Evolutionary conservation across 768 basidiomycete genomes (phyloP).

Genomic region (Lactarius quietus): DNA sequence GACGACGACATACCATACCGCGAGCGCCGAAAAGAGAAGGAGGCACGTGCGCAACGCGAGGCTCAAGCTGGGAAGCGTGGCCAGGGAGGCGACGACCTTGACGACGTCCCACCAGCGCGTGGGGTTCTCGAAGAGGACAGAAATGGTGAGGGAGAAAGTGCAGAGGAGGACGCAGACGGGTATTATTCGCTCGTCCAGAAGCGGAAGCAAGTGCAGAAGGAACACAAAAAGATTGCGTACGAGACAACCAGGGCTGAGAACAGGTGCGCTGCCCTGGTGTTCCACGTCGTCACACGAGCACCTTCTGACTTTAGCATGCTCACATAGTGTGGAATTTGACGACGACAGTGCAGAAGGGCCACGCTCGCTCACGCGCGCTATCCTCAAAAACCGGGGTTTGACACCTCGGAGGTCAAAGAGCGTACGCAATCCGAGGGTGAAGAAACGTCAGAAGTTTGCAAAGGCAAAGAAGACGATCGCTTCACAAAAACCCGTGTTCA

Average conservation of each 20-base stretch:
- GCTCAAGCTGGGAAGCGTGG: slow-evolving; percentile 43
- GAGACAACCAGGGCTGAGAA: slow-evolving; percentile 57
- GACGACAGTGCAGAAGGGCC: slow-evolving; percentile 61
- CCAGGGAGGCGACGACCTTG: slow-evolving; percentile 64
- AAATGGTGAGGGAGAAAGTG: slow-evolving; percentile 39
- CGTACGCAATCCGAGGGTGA: slow-evolving; percentile 95
- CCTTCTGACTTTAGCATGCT: slow-evolving; percentile 9
- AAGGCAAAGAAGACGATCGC: slow-evolving; percentile 91
- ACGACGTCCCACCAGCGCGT: slow-evolving; percentile 47
- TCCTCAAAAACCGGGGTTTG: slow-evolving; percentile 91
- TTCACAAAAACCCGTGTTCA: slow-evolving; percentile 90
- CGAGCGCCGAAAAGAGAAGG: slow-evolving; percentile 63
- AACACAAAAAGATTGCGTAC: slow-evolving; percentile 77
- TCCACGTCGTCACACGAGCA: neutral
- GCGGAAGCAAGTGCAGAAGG: slow-evolving; percentile 65
- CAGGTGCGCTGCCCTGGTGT: slow-evolving; percentile 43
- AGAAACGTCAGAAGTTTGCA: slow-evolving; percentile 91
- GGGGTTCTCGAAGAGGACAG: slow-evolving; percentile 34
- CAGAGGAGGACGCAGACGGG: slow-evolving; percentile 53
- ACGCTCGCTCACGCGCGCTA: slow-evolving; percentile 83
- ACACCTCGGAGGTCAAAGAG: slow-evolving; percentile 86
- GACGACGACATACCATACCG: slow-evolving; percentile 95
- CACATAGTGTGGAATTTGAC: slow-evolving; percentile 33
- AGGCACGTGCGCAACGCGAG: slow-evolving; percentile 54
- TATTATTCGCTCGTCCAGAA: slow-evolving; percentile 92